Conservation (phyloP, 2,329 filamentous ascomycete species). For the Apiospora marii region DNA sequence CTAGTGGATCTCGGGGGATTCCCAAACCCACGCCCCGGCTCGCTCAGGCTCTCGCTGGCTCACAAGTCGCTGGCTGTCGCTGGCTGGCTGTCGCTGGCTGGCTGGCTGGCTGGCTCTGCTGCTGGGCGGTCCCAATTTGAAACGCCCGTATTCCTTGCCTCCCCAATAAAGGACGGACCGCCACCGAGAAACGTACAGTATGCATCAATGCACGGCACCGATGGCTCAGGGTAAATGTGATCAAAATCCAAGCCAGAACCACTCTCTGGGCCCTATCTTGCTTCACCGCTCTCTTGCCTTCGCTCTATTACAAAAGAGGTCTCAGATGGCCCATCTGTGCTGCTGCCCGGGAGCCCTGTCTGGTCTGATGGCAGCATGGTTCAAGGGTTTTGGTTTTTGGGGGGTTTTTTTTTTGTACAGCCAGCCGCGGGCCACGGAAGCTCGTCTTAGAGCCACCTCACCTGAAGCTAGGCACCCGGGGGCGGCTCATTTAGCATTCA, state of each 20-base stretch:
- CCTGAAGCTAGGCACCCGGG: neutral
- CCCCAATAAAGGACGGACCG: neutral
- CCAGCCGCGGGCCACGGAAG: slow-evolving; percentile 13
- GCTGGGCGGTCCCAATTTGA: neutral
- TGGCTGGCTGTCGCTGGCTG: neutral
- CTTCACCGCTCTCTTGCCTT: slow-evolving; percentile 14
- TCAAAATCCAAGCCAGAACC: slow-evolving; percentile 14
- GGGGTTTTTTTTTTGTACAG: neutral
- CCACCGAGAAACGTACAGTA: neutral
- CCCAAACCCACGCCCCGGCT: slow-evolving; percentile 10
- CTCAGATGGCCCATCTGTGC: slow-evolving; percentile 8
- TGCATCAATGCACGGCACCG: slow-evolving; percentile 1
- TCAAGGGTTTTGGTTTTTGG: neutral
- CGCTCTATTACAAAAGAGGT: slow-evolving; percentile 5
- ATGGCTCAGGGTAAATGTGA: slow-evolving; percentile 9
- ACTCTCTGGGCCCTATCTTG: slow-evolving; percentile 5
- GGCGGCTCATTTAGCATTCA: neutral
- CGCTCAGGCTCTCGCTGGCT: neutral
- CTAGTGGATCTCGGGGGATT: slow-evolving; percentile 15
- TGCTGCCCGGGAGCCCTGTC: neutral
- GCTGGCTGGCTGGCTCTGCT: neutral
- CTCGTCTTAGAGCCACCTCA: neutral
- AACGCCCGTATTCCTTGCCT: neutral
- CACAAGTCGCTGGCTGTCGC: neutral
- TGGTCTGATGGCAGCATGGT: slow-evolving; percentile 9